A percentile compares a stretch with the other conserved stretches of the same genome.
Evolutionary conservation across 352 stramenopile genomes (phyloP).

Genomic region (Globisporangium megalacanthum): DNA sequence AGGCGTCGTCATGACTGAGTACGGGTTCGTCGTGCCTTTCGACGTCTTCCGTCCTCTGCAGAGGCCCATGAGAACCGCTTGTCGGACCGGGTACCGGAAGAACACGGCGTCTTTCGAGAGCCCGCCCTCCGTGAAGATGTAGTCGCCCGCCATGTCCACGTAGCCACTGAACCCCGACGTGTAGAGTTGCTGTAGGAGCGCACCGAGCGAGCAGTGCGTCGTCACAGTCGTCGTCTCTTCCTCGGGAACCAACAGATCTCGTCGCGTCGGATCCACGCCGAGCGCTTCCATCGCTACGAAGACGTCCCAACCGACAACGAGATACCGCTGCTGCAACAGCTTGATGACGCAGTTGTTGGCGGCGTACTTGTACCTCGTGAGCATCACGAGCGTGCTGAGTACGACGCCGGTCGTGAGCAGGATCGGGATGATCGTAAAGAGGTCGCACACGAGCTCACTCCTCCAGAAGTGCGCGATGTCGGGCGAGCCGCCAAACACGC

Average conservation of each 20-base stretch:
- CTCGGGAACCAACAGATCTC: neutral
- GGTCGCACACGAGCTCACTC: slow-evolving; percentile 47
- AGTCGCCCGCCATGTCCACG: neutral
- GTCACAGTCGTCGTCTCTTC: neutral
- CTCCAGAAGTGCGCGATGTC: slow-evolving; percentile 36
- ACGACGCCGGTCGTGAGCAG: slow-evolving; percentile 22
- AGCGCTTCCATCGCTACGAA: slow-evolving; percentile 27
- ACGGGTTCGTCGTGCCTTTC: slow-evolving; percentile 15
- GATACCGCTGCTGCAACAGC: slow-evolving; percentile 38
- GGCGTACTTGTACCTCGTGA: slow-evolving; percentile 30
- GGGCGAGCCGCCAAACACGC: slow-evolving; percentile 34
- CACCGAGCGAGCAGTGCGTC: neutral
- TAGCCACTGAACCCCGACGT: neutral
- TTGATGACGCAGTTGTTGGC: slow-evolving; percentile 40
- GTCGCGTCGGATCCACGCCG: neutral
- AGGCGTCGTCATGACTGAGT: neutral
- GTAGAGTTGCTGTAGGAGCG: neutral
- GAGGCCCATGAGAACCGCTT: neutral
- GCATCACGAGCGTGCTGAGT: slow-evolving; percentile 22
- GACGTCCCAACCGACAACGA: slow-evolving; percentile 45
- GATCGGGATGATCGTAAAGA: slow-evolving; percentile 29
- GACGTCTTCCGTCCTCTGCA: slow-evolving; percentile 17
- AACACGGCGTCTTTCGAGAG: neutral
- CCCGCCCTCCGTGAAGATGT: slow-evolving; percentile 1
- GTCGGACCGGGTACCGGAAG: neutral